These are phyloP conservation scores for Ceratonia siliqua DNA, from an alignment of 306 rosid species.

Conservation along the genomic window DNA sequence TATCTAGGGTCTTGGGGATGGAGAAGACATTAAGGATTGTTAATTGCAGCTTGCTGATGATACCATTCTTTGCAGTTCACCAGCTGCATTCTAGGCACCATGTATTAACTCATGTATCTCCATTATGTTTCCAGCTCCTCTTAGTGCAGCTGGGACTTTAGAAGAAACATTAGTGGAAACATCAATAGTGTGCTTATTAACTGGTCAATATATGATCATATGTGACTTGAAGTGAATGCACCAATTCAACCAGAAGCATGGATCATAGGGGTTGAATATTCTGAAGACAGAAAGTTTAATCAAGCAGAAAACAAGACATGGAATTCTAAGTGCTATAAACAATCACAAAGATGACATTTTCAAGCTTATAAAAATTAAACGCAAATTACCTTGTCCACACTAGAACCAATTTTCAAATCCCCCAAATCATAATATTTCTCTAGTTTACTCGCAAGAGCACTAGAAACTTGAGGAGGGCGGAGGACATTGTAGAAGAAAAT, in stretches of 20 bases:
- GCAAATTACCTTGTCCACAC: slow-evolving; percentile 68
- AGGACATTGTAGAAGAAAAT: slow-evolving; percentile 90
- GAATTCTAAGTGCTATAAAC: slow-evolving; percentile 12
- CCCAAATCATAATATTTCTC: slow-evolving; percentile 77
- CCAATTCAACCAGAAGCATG: neutral
- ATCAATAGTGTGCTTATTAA: neutral
- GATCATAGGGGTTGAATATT: neutral
- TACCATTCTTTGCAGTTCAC: slow-evolving; percentile 3
- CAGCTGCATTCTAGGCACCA: neutral
- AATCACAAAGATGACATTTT: neutral
- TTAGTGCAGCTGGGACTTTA: neutral
- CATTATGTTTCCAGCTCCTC: slow-evolving; percentile 1
- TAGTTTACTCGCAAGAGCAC: slow-evolving; percentile 53
- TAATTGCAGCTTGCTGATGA: slow-evolving; percentile 15
- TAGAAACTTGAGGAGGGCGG: slow-evolving; percentile 71
- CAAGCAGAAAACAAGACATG: slow-evolving; percentile 22
- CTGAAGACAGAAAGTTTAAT: slow-evolving; percentile 6
- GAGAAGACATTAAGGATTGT: neutral
- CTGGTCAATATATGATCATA: neutral
- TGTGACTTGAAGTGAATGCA: neutral
- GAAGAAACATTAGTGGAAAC: neutral
- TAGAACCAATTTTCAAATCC: slow-evolving; percentile 65
- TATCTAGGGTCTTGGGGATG: neutral
- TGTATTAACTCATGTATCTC: neutral
- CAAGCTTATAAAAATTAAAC: slow-evolving; percentile 1